A percentile compares a stretch with the other conserved stretches of the same genome.
These are phyloP conservation scores for Aurifilum marmelostoma DNA, from an alignment of 2,329 filamentous ascomycete species.

Conservation along the genomic window DNA sequence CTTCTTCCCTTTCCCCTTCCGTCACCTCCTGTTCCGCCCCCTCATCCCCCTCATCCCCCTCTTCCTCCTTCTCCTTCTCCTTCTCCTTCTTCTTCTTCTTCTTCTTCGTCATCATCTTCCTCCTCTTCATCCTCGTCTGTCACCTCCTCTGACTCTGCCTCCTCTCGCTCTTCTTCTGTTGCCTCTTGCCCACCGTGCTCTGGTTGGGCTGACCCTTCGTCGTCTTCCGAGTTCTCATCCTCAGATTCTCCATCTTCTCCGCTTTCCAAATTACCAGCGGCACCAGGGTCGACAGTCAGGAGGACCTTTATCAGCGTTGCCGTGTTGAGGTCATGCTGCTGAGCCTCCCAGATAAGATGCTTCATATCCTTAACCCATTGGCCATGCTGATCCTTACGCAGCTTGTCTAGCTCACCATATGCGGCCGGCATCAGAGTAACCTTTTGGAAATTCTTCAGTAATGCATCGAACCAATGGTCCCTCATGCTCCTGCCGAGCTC, in stretches of 20 bases:
- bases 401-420: background rate
- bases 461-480: background rate
- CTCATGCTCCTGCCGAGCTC: constrained; percentile 15
- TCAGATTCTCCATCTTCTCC: too few relatives aligned
- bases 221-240: background rate
- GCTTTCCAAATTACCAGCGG: background rate
- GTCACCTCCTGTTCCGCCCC: background rate
- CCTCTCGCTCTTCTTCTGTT: background rate
- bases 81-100: too few relatives aligned
- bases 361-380: constrained; percentile 4
- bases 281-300: background rate
- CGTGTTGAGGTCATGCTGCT: background rate
- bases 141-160: background rate
- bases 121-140: background rate
- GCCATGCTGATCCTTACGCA: constrained; percentile 4
- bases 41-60: too few relatives aligned
- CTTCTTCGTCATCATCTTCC: background rate
- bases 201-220: background rate
- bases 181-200: background rate
- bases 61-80: too few relatives aligned
- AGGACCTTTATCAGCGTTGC: constrained; percentile 7
- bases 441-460: constrained; percentile 4
- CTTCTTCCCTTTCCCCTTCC: background rate
- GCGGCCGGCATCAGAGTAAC: background rate
- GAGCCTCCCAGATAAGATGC: background rate